These are phyloP conservation scores for Alternaria rosae DNA, from an alignment of 2,329 filamentous ascomycete species.

Conservation along the genomic window DNA sequence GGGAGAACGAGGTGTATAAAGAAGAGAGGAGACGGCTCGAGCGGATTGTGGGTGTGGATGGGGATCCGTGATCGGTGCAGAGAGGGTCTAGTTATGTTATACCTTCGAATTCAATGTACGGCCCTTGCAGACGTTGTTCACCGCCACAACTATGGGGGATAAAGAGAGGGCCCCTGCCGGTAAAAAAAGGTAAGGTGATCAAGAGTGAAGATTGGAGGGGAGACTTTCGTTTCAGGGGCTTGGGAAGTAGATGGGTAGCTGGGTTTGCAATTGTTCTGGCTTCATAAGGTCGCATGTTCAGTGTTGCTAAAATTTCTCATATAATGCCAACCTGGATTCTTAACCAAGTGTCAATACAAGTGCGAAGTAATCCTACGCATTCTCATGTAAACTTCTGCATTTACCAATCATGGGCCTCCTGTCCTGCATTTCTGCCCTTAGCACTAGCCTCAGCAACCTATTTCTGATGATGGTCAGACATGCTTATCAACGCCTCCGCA, in stretches of 20 bases:
- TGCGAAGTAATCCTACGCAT: neutral
- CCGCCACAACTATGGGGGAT: neutral
- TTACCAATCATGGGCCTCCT: neutral
- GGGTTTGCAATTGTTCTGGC: neutral
- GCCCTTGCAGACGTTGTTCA: neutral
- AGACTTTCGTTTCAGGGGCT: too few species aligned
- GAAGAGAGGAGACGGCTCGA: neutral
- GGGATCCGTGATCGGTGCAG: neutral
- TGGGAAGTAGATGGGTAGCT: neutral
- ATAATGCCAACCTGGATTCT: neutral
- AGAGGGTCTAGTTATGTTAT: neutral
- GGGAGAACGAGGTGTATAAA: neutral
- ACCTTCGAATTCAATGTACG: neutral
- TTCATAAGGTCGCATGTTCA: accelerated
- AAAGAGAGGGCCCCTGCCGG: neutral
- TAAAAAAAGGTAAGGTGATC: too few species aligned
- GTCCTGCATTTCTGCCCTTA: neutral
- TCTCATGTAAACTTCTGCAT: neutral
- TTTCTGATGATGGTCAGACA: neutral
- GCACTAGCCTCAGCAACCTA: neutral
- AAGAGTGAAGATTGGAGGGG: too few species aligned
- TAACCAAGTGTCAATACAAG: neutral
- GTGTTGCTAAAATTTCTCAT: neutral
- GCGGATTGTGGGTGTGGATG: neutral
- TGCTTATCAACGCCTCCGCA: too few species aligned